Evolutionary conservation across 176 grass and related monocot genomes (phyloP), one percentile per base, ranked within the genome.

Genomic region (Triticum urartu): DNA sequence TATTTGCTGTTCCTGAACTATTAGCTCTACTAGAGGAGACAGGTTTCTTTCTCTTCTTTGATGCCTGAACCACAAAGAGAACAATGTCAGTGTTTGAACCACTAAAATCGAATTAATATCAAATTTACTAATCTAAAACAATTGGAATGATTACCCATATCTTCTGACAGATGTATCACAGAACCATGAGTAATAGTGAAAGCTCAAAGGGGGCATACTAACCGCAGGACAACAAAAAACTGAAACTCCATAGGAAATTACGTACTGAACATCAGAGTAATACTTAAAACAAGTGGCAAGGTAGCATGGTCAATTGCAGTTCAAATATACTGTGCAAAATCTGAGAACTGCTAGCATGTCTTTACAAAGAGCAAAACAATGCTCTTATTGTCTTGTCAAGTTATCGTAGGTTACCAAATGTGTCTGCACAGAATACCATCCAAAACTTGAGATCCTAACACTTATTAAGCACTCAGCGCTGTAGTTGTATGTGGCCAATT

Each of bases 1-100:
- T 99, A 85, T 99, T 99, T 85, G 90, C 90, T 9, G 97, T 99
- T 77, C 97, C 97, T 87, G 94, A 89, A 87, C 94, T 95, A 77
- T 95, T 95, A 47, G 94, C 94, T 76, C 89, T 92, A 60, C 94
- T 91, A 60, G 94, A 95, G 25, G 94, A 93, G 14, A 82, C 89
- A 15, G 91, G 89, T 59, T 95, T 92, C 89, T 95, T 95, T 85
- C 94, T 86, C 79, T 93, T 95, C 63, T 92, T 94, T 3, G 64
- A 65, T 77, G 88, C 68, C 93, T 94, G 82, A 89, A 83, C 47
- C 36, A 82, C 50, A 90, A 84, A 90, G 15, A 74, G 33, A 54
- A 54, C 50, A 54, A 54, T 54, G 50, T 54, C 6, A 48, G 5
- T 85, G 54, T 54, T 87, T 63, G 36, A 71, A 82, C 38, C 39